Evolutionary conservation across 768 basidiomycete species (phyloP).

Genomic region (Mycena albidolilacea): DNA sequence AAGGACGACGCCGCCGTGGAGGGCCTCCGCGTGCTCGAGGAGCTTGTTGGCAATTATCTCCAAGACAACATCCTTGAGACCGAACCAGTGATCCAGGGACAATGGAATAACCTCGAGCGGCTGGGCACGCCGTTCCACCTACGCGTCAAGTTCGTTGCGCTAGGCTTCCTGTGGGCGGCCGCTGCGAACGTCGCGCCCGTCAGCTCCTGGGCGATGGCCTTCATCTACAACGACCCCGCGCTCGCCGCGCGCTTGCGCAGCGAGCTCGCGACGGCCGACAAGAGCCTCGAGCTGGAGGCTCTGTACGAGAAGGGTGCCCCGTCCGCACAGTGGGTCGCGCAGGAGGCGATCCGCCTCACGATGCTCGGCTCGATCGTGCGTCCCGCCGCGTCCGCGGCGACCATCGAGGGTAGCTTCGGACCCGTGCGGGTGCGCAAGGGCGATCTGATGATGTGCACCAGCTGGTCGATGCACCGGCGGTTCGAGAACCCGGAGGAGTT

Average conservation of each 20-base stretch:
- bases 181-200: not conserved
- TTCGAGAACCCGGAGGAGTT: not conserved
- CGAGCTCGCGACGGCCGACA: too few species aligned
- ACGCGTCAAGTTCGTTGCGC: not conserved
- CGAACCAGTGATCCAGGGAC: too few species aligned
- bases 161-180: too few species aligned
- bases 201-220: not conserved
- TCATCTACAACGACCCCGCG: not conserved
- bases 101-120: not conserved
- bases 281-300: not conserved
- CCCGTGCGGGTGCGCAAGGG: not conserved
- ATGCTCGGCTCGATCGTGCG: constrained; percentile 1
- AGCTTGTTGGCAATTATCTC: not conserved
- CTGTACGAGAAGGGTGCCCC: not conserved
- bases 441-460: not conserved
- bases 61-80: too few species aligned
- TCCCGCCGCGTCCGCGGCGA: not conserved
- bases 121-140: not conserved
- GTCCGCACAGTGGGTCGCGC: not conserved
- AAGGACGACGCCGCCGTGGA: not conserved
- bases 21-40: constrained; percentile 5
- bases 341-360: not conserved
- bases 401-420: not conserved
- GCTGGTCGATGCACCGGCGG: not conserved
- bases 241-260: not conserved